Conservation (phyloP, 176 grass and related monocot species). For the Carex cristatella region DNA sequence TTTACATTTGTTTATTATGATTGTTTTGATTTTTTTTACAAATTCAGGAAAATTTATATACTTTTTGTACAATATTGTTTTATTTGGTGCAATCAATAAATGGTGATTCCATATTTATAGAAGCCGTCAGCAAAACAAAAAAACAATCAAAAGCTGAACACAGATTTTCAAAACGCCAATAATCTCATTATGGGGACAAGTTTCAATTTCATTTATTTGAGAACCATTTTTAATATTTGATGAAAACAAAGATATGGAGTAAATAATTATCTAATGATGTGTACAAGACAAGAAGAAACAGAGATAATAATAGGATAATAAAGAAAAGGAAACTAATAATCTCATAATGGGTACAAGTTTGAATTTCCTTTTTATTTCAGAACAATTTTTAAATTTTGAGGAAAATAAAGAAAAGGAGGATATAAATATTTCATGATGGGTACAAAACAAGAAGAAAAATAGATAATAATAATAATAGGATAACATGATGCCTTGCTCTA, state of each 20-base stretch:
- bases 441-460: not conserved
- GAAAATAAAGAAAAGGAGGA: not conserved
- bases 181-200: not conserved
- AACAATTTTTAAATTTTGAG: not conserved
- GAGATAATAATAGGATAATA: not conserved
- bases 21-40: not conserved
- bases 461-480: not conserved
- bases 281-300: not conserved
- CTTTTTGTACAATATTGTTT: not conserved
- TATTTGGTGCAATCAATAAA: not conserved
- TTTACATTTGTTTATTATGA: slow-evolving; percentile 14
- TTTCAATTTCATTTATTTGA: not conserved
- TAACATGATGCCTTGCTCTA: slow-evolving; percentile 5
- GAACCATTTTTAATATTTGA: not conserved
- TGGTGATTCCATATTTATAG: not conserved
- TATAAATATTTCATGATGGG: not conserved
- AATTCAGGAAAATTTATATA: not conserved
- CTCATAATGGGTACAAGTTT: not conserved
- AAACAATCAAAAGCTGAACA: not conserved
- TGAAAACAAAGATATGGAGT: not conserved
- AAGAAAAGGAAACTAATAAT: not conserved
- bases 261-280: not conserved
- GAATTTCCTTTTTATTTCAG: not conserved
- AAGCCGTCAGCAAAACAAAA: not conserved
- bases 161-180: not conserved